Evolutionary conservation across 2,329 filamentous ascomycete species (phyloP).

Genomic region (Phoma herbarum): DNA sequence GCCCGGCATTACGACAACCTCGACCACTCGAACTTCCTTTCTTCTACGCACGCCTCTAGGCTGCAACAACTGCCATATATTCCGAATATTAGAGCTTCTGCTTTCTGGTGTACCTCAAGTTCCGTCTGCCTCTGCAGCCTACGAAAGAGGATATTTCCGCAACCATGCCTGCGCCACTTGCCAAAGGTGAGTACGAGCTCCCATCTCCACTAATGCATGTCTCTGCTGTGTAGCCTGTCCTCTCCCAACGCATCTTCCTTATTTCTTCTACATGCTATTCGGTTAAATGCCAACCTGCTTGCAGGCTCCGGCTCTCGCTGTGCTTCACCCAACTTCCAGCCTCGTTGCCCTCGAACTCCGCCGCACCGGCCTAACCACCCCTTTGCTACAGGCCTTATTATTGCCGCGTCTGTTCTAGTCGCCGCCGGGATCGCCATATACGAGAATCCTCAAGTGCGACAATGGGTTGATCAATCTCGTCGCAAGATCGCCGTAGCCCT

Average conservation of each 20-base stretch:
- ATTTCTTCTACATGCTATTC: slow-evolving; percentile 1
- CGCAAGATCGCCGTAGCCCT: slow-evolving; percentile 68
- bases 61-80: slow-evolving; percentile 13
- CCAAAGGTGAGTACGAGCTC: slow-evolving; percentile 49
- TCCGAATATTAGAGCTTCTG: background rate
- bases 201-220: slow-evolving; percentile 29
- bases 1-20: slow-evolving; percentile 21
- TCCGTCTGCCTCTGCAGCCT: background rate
- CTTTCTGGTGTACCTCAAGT: background rate
- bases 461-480: slow-evolving; percentile 69
- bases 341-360: slow-evolving; percentile 17
- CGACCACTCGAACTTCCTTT: slow-evolving; percentile 9
- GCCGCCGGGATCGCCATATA: slow-evolving; percentile 70
- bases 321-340: slow-evolving; percentile 20
- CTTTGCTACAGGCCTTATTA: slow-evolving; percentile 64
- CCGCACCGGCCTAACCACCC: slow-evolving; percentile 40
- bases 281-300: slow-evolving; percentile 42
- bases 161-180: slow-evolving; percentile 53
- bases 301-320: slow-evolving; percentile 40
- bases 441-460: slow-evolving; percentile 69
- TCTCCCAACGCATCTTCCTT: slow-evolving; percentile 15
- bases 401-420: slow-evolving; percentile 68
- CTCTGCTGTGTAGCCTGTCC: slow-evolving; percentile 32
- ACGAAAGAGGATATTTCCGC: slow-evolving; percentile 1
- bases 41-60: slow-evolving; percentile 14